phyloP scores from a whole-genome alignment of 2,329 filamentous ascomycete species.

The Amylocarpus encephaloides region DNA sequence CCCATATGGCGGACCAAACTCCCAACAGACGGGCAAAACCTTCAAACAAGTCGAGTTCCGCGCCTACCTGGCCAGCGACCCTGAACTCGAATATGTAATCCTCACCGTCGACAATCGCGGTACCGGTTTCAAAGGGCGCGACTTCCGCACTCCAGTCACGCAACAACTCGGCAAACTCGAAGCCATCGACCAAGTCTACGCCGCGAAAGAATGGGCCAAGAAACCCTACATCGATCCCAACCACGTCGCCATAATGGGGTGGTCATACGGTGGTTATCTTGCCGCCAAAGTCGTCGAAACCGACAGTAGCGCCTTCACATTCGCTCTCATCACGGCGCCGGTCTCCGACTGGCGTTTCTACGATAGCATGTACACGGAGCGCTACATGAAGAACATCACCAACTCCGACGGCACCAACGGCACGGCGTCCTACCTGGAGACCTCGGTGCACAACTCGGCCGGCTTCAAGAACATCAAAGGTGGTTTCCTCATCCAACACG shows the following conservation, averaged over 20 bases:
- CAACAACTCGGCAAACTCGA: conserved; percentile 57
- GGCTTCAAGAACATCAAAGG: conserved; percentile 60
- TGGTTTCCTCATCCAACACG: conserved; percentile 57
- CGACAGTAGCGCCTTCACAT: conserved; percentile 53
- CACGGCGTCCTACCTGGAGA: conserved; percentile 51
- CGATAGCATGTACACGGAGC: conserved; percentile 65
- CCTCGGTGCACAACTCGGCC: conserved; percentile 48
- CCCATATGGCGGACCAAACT: conserved; percentile 61
- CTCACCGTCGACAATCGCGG: conserved; percentile 64
- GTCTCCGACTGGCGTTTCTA: conserved; percentile 67
- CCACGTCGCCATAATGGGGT: conserved; percentile 62
- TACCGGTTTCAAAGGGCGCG: conserved; percentile 57
- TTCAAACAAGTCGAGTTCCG: conserved; percentile 52
- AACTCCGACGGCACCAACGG: conserved; percentile 36
- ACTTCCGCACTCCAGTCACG: conserved; percentile 52
- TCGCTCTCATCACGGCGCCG: conserved; percentile 58
- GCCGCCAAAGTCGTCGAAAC: conserved; percentile 60
- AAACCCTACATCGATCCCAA: conserved; percentile 49
- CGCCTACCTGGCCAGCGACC: conserved; percentile 59
- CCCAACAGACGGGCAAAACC: conserved; percentile 53
- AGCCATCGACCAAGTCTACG: conserved; percentile 61
- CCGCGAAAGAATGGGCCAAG: conserved; percentile 48
- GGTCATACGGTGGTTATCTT: conserved; percentile 63
- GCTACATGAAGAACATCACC: conserved; percentile 61
- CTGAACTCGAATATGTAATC: conserved; percentile 61